Percentiles rank a stretch among this genome's conserved stretches.
These are phyloP conservation scores for Termitomyces sp. DNA, from an alignment of 768 basidiomycete genomes.

Conservation along the genomic window DNA sequence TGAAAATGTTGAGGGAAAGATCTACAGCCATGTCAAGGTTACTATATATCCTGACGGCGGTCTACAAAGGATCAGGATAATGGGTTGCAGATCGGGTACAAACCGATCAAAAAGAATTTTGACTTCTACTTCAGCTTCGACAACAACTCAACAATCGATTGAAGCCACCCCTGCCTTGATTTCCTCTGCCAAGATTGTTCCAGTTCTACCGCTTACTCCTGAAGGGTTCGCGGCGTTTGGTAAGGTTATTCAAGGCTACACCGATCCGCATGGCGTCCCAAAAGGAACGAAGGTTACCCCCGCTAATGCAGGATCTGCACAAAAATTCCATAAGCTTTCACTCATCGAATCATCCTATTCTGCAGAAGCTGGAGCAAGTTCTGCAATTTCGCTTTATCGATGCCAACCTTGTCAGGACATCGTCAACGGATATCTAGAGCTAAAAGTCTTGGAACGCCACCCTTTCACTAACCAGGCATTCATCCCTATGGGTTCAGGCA, in stretches of 20 bases:
- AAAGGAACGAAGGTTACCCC: constrained; percentile 65
- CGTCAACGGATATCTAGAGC: constrained; percentile 42
- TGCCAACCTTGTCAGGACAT: constrained; percentile 53
- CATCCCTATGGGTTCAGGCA: constrained; percentile 80
- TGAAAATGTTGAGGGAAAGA: constrained; percentile 48
- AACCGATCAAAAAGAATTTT: background rate
- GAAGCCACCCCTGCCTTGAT: background rate
- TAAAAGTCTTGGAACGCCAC: constrained; percentile 85
- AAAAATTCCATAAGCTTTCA: constrained; percentile 89
- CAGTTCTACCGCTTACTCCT: constrained; percentile 67
- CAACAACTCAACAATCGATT: constrained; percentile 2
- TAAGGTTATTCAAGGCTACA: constrained; percentile 85
- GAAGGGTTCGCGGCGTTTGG: constrained; percentile 89
- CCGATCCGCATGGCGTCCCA: constrained; percentile 59
- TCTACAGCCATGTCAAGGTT: constrained; percentile 80
- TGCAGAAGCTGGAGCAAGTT: constrained; percentile 42
- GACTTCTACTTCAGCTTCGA: background rate
- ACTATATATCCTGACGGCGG: constrained; percentile 96
- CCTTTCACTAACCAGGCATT: constrained; percentile 88
- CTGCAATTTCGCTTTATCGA: constrained; percentile 80
- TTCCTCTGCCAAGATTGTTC: constrained; percentile 25
- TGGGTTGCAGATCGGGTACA: constrained; percentile 47
- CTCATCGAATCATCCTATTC: constrained; percentile 67
- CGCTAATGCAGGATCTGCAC: constrained; percentile 87
- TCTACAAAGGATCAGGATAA: constrained; percentile 84